Conservation (phyloP, 2,329 filamentous ascomycete species). For the Grosmannia clavigera region DNA sequence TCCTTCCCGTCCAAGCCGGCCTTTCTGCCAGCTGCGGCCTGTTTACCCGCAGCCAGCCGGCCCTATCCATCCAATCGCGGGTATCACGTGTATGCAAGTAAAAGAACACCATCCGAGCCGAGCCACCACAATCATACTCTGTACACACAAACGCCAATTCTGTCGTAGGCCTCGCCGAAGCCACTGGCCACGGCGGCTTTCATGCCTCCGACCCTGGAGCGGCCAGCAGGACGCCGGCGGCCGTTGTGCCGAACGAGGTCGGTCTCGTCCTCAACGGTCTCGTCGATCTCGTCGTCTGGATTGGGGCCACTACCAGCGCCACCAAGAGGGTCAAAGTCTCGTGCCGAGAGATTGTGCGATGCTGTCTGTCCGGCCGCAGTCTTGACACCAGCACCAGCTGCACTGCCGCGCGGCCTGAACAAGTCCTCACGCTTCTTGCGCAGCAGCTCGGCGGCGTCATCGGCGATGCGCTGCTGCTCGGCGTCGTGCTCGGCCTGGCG, state of each 20-base stretch:
- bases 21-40: neutral
- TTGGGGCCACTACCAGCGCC: neutral
- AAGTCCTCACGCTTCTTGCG: slow-evolving; percentile 36
- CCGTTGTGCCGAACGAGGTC: neutral
- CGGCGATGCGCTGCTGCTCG: slow-evolving; percentile 30
- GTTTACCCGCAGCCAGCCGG: too few relatives aligned
- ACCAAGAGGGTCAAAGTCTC: neutral
- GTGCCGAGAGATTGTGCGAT: neutral
- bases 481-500: slow-evolving; percentile 32
- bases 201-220: neutral
- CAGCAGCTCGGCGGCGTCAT: slow-evolving; percentile 35
- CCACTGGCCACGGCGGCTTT: neutral
- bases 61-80: neutral
- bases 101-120: neutral
- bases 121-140: neutral
- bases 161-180: neutral
- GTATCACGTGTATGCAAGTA: neutral
- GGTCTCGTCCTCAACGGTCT: neutral
- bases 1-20: neutral
- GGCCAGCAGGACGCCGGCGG: neutral
- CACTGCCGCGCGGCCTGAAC: slow-evolving; percentile 19
- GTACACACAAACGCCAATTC: neutral
- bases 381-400: neutral
- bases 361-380: neutral
- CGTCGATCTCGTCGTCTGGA: neutral